Conservation (phyloP, 2,329 filamentous ascomycete genomes). For the Shiraia sp. region DNA sequence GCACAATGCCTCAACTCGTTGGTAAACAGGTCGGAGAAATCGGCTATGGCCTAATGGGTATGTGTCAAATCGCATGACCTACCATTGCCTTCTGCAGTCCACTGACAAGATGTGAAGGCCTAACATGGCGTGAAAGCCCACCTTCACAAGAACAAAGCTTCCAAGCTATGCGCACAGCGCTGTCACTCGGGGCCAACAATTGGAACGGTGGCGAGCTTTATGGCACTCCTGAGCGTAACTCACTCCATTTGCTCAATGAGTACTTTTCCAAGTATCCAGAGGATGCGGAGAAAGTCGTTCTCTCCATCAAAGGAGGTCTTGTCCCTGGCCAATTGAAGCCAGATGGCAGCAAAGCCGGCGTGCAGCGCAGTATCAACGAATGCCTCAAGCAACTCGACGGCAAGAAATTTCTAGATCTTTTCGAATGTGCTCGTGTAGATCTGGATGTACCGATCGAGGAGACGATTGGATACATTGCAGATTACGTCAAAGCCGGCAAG, state of each 20-base stretch:
- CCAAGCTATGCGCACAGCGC: slow-evolving; percentile 50
- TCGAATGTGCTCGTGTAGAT: slow-evolving; percentile 53
- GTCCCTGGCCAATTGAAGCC: slow-evolving; percentile 39
- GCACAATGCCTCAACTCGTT: slow-evolving; percentile 38
- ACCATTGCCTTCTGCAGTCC: background rate
- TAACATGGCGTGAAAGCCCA: slow-evolving; percentile 52
- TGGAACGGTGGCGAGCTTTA: slow-evolving; percentile 58
- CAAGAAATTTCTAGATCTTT: slow-evolving; percentile 55
- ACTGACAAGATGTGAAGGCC: slow-evolving; percentile 34
- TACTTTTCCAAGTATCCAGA: slow-evolving; percentile 58
- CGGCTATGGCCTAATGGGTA: slow-evolving; percentile 56
- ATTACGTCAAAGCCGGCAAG: slow-evolving; percentile 47
- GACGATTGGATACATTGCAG: slow-evolving; percentile 47
- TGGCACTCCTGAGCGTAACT: slow-evolving; percentile 51
- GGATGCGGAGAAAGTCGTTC: slow-evolving; percentile 54
- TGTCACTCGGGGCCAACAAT: slow-evolving; percentile 49
- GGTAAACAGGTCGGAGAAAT: slow-evolving; percentile 46
- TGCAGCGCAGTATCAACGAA: slow-evolving; percentile 51
- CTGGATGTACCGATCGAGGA: slow-evolving; percentile 50
- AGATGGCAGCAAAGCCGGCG: slow-evolving; percentile 48
- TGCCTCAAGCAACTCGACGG: slow-evolving; percentile 50
- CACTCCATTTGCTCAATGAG: slow-evolving; percentile 52
- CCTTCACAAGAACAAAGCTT: slow-evolving; percentile 45
- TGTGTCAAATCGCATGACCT: background rate
- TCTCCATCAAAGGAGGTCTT: slow-evolving; percentile 56